Evolutionary conservation across 2,329 filamentous ascomycete genomes (phyloP), one percentile per base, ranked within the genome.

Genomic region (Endothia cerciana): DNA sequence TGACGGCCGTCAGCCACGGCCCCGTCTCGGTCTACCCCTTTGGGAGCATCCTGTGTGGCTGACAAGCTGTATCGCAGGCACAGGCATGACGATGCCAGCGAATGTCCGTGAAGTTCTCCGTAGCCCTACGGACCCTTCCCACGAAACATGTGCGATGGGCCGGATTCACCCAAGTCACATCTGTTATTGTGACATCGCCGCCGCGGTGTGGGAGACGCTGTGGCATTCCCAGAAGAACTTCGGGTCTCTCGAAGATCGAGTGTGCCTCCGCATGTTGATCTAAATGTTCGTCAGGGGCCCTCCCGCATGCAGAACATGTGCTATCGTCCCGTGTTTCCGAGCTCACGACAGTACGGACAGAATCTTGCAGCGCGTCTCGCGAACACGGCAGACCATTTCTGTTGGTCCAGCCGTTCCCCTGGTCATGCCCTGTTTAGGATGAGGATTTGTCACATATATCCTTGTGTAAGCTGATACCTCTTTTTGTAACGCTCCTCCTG

Each of bases 11-110:
- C 47, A 53, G 47, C 60, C 36, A 62, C 49, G 36, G 8, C 33
- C 45, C 25, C 22, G 43, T 49, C 43, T 61, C 60, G 60, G 60
- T n/a, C 41, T 62, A 8, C 60, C 60, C 22, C n/a, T 43, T 25
- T 62, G 33, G 45, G 60, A 53, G 36, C 22, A 41, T 47, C n/a
- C 40, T 41, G 60, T 53, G 60, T 25, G 36, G 36, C 60, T 43
- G 60, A 19, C 25, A 62, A 51, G 47, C 60, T 30, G 30, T 28
- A 19, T 28, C 28, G 43, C 19, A 61, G 45, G n/a, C 30, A 33
- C 36, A 47, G 30, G 49, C 47, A n/a, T 36, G 33, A 13, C n/a
- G 22, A n/a, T 8, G 56, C 53, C 22, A 38, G 28, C 45, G 30
- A 36, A 17, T n/a, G 17, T 43, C n/a, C 45, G n/a, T n/a, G 28